These are phyloP conservation scores for Candida sp. DNA, from an alignment of 1,139 yeast species.

Conservation along the genomic window DNA sequence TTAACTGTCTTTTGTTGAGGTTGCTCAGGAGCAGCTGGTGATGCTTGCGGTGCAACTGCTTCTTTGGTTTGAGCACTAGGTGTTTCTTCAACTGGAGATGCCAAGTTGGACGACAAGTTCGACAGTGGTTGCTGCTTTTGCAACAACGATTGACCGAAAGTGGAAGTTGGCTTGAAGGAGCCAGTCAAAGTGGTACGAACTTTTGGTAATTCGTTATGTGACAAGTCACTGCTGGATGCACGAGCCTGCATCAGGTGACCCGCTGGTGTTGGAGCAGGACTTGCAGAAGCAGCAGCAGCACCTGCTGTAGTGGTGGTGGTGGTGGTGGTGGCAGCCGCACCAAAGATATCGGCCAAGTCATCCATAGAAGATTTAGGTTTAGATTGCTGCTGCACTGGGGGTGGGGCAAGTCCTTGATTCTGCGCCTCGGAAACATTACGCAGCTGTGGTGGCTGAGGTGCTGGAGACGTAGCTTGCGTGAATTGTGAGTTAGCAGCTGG, in stretches of 20 bases:
- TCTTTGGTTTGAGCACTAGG: not conserved
- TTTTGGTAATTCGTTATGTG: constrained; percentile 41
- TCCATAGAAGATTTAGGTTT: constrained; percentile 61
- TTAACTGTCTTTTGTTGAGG: constrained; percentile 31
- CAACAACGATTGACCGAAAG: constrained; percentile 67
- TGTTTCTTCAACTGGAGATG: constrained; percentile 20
- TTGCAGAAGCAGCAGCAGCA: not conserved
- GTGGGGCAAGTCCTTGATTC: not conserved
- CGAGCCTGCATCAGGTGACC: constrained; percentile 19
- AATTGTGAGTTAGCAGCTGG: constrained; percentile 19
- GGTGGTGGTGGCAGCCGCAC: constrained; percentile 29
- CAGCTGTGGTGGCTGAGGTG: constrained; percentile 8
- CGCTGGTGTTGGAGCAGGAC: constrained; percentile 16
- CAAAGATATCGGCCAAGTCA: constrained; percentile 66
- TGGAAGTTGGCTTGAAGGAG: constrained; percentile 61
- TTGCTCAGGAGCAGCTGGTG: constrained; percentile 8
- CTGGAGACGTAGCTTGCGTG: constrained; percentile 19
- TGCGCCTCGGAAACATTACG: not conserved
- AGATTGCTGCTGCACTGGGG: constrained; percentile 8
- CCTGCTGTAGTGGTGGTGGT: constrained; percentile 24
- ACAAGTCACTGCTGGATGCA: constrained; percentile 39
- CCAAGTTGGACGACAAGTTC: constrained; percentile 1
- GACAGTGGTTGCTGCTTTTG: constrained; percentile 27
- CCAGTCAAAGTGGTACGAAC: constrained; percentile 42
- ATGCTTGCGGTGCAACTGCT: constrained; percentile 10